phyloP scores from a whole-genome alignment of 345 rosid genomes.

The Bruguiera parviflora region DNA sequence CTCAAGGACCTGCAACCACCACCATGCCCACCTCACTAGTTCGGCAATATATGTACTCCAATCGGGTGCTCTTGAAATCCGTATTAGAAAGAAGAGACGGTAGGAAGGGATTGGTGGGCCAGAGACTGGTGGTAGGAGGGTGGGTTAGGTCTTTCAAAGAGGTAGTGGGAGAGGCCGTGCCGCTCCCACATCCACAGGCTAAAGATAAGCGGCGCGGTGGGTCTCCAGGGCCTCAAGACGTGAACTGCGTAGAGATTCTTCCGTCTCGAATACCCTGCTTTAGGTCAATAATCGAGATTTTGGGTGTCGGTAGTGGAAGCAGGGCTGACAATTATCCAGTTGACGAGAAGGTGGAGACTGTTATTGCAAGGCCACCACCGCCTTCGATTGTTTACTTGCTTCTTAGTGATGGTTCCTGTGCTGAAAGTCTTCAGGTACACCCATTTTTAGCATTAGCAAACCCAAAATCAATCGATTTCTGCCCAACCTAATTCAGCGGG shows the following conservation, averaged over 20 bases:
- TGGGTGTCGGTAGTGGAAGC: constrained; percentile 37
- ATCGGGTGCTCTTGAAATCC: neutral
- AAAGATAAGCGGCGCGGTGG: constrained; percentile 7
- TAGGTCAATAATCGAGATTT: constrained; percentile 49
- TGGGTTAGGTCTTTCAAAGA: constrained; percentile 84
- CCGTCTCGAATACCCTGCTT: constrained; percentile 63
- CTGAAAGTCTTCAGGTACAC: constrained; percentile 54
- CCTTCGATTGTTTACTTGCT: constrained; percentile 36
- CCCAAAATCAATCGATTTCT: neutral
- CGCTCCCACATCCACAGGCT: constrained; percentile 15
- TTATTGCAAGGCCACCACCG: constrained; percentile 22
- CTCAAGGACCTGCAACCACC: neutral
- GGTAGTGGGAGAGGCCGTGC: constrained; percentile 38
- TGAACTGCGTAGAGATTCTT: constrained; percentile 59
- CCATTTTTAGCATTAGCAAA: neutral
- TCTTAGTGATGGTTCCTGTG: constrained; percentile 79
- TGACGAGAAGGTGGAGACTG: constrained; percentile 42
- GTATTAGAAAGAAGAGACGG: neutral
- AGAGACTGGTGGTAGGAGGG: constrained; percentile 52
- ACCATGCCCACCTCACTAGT: neutral
- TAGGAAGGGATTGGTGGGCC: neutral
- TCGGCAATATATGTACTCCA: neutral
- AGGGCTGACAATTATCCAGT: constrained; percentile 16
- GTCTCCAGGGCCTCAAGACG: constrained; percentile 26
- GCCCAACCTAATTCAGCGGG: neutral